These are phyloP conservation scores for Mitragyna speciosa DNA, from an alignment of 257 asterid genomes.

Conservation along the genomic window DNA sequence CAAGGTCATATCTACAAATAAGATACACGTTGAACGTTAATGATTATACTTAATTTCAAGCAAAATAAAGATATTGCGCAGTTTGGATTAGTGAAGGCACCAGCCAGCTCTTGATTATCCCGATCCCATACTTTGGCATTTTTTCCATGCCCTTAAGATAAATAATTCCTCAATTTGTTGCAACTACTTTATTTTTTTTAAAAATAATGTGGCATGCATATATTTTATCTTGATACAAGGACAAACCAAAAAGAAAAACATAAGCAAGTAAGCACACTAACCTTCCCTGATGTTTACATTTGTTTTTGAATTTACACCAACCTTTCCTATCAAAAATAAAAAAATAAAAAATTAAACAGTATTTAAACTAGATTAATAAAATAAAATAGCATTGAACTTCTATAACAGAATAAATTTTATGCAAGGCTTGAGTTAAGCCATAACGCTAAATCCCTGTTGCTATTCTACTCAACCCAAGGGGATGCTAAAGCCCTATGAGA, in stretches of 20 bases:
- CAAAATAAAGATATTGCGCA: background rate
- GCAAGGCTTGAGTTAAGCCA: background rate
- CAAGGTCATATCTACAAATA: background rate
- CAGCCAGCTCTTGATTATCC: no score
- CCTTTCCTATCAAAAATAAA: background rate
- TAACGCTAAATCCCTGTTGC: no score
- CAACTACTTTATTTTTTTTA: background rate
- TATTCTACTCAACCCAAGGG: background rate
- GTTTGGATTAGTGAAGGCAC: no score
- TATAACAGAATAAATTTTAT: background rate
- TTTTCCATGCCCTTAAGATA: no score
- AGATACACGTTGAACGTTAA: background rate
- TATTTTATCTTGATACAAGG: background rate
- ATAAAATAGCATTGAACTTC: background rate
- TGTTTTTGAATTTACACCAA: slow-evolving; percentile 7
- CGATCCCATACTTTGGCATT: no score
- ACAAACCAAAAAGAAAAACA: background rate
- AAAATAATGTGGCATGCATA: background rate
- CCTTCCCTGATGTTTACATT: background rate
- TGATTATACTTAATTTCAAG: background rate
- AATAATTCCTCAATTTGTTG: background rate
- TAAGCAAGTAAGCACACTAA: background rate
- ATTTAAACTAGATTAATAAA: background rate
- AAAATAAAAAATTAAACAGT: background rate
- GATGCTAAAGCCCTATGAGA: background rate